Conservation (phyloP, 495 filamentous ascomycete species). For the Talaromyces nanjingensis region DNA sequence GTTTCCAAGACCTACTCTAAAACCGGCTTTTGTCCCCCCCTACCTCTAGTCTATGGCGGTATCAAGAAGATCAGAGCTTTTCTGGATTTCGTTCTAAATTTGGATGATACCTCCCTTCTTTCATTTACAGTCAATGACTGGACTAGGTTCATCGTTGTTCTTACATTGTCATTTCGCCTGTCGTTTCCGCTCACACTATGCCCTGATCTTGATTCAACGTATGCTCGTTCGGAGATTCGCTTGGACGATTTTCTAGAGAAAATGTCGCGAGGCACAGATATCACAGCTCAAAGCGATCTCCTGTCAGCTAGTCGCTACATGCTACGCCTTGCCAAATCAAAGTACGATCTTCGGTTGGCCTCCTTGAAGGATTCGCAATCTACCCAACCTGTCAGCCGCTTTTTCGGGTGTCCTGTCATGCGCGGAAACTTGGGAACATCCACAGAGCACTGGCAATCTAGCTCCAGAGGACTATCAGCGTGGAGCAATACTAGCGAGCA, state of each 20-base stretch:
- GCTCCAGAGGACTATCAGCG: neutral
- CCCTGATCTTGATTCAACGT: constrained; percentile 5
- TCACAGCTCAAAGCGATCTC: constrained; percentile 3
- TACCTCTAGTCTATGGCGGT: neutral
- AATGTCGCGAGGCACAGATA: constrained; percentile 5
- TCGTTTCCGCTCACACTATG: constrained; percentile 4
- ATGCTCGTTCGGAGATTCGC: constrained; percentile 4
- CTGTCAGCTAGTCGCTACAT: constrained; percentile 6
- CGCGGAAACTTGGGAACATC: neutral
- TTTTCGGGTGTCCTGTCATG: constrained; percentile 8
- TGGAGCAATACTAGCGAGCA: constrained; percentile 1
- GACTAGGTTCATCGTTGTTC: constrained; percentile 6
- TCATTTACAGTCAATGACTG: constrained; percentile 10
- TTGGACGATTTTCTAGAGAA: constrained; percentile 1
- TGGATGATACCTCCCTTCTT: neutral
- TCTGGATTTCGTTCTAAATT: neutral
- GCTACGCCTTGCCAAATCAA: constrained; percentile 3
- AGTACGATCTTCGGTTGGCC: constrained; percentile 7
- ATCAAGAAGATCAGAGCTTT: constrained; percentile 7
- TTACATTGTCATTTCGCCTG: constrained; percentile 9
- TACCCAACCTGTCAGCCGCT: neutral
- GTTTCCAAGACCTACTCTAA: constrained; percentile 2
- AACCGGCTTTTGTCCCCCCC: neutral
- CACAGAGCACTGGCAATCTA: neutral
- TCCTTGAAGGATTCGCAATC: neutral